Base-by-base conservation (phyloP, 2,329 filamentous ascomycete genomes). In the Cytospora leucostoma region DNA sequence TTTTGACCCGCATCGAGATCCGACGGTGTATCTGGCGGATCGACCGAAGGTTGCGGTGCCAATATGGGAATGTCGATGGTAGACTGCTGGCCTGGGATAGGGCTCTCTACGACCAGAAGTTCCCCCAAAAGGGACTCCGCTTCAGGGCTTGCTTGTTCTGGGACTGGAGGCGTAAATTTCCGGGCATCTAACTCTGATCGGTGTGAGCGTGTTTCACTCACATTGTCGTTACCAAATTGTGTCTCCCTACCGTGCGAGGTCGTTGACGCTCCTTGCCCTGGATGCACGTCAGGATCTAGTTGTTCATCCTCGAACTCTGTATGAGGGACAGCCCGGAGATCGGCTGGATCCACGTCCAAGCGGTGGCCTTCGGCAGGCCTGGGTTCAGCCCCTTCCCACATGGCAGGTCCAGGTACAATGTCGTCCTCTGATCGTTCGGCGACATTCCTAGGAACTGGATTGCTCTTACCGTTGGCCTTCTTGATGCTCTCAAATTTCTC, bases 381-480 rank as follows among this genome's bases (percentile, higher is more conserved):
- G 65, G 74, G 75, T 52, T 80, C 76, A 13, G 74, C 74, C 32
- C 75, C 76, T 68, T 82, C 77, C 78, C 78, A 79, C 33, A 80
- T 69, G 17, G 74, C 71, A 57, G 77, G 71, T 67, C 81, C 77
- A 65, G 82, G 77, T 69, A 80, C 79, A 35, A 79, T 69, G 67
- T 81, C 78, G 52, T 81, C 78, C 15, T 76, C 75, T 40, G 73
- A 70, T 66, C 75, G 73, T 66, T 77, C 77, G 67, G 80, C 79
- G 64, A 76, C 70, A 54, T 71, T 71, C 71, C 76, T 76, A 66
- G 75, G 75, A 52, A 74, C 70, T 64, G 71, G 72, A 56, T 77
- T 74, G 60, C 76, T 76, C 65, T 73, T 75, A 50, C 66, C 72
- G 65, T 74, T 76, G 49, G 70, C 73, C 63, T 74, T 74, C 63